Evolutionary conservation across 2,329 filamentous ascomycete genomes (phyloP), one percentile per base, ranked within the genome.

Genomic region (Fusarium brevicatenulatum): DNA sequence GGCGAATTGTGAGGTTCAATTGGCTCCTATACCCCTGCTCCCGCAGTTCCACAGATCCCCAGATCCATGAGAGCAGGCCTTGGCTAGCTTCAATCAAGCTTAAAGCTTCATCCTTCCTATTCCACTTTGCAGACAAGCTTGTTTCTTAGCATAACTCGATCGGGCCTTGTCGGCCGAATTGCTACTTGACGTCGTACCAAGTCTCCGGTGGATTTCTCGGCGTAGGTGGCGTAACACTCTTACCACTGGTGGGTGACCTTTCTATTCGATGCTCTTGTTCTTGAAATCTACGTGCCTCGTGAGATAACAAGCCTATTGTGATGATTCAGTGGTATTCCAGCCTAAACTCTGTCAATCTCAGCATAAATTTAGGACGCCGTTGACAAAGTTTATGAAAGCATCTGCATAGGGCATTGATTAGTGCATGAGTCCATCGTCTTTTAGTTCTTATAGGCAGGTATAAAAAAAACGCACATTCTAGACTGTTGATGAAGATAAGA

Each of bases 81-180:
- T 59, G 36, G 37, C 56, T 49, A 49, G 42, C 30, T 49, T 57
- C 40, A 57, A 53, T 65, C 68, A 72, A 64, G 70, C 68, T 74
- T 70, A 63, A 36, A 67, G 44, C 39, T 67, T 66, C 49, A 42
- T 62, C n/a, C 18, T 47, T 42, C 32, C 37, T 23, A 42, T 50
- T 54, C 64, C 50, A 68, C 50, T 50, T 52, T 39, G 28, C 54
- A 64, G 40, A 68, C 72, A 75, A 72, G 70, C 74, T 76, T 77
- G 75, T 72, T 73, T 67, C 65, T 68, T 66, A 69, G 49, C 63
- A 60, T 62, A 56, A 71, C 58, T 68, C 46, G 56, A 76, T 77
- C 52, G 58, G 70, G 64, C 19, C 62, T 44, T 58, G 63, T 66
- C 61, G 72, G 47, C 62, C 63, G 59, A 68, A 57, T 71, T 67